Conservation (phyloP, 192 early-diverging fungal species). For the Entomortierella parvispora region DNA sequence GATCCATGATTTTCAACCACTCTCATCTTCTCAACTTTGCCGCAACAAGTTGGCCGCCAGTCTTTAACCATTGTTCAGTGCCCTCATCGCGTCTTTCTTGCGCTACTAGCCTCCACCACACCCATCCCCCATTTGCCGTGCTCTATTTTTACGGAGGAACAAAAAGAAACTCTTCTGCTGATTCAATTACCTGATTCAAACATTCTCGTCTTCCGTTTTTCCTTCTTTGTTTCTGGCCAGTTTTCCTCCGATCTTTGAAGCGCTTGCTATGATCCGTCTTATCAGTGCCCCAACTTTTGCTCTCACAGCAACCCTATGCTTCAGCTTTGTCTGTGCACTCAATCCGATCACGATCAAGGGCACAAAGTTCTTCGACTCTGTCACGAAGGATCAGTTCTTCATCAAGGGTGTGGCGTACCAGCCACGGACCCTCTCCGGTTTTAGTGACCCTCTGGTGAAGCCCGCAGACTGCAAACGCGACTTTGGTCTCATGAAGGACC, state of each 20-base stretch:
- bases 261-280: neutral
- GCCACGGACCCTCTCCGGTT: constrained; percentile 57
- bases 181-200: neutral
- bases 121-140: neutral
- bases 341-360: constrained; percentile 75
- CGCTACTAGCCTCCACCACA: neutral
- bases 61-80: no score
- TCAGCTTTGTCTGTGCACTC: constrained; percentile 45
- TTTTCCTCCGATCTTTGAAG: neutral
- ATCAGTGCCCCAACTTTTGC: neutral
- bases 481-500: constrained; percentile 68
- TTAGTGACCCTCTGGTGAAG: constrained; percentile 71
- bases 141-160: constrained; percentile 9
- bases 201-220: neutral
- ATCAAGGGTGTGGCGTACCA: constrained; percentile 83
- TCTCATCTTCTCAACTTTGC: neutral
- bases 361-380: constrained; percentile 76
- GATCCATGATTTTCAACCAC: no score
- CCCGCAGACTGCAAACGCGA: constrained; percentile 69
- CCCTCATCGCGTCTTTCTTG: no score
- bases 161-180: neutral
- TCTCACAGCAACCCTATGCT: neutral
- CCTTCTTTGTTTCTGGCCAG: neutral
- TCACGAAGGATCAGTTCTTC: constrained; percentile 79
- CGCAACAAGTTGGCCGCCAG: no score